Percentiles rank a stretch among this genome's conserved stretches.
These are phyloP conservation scores for Ramularia collo-cygni DNA, from an alignment of 2,329 filamentous ascomycete genomes.

Conservation along the genomic window DNA sequence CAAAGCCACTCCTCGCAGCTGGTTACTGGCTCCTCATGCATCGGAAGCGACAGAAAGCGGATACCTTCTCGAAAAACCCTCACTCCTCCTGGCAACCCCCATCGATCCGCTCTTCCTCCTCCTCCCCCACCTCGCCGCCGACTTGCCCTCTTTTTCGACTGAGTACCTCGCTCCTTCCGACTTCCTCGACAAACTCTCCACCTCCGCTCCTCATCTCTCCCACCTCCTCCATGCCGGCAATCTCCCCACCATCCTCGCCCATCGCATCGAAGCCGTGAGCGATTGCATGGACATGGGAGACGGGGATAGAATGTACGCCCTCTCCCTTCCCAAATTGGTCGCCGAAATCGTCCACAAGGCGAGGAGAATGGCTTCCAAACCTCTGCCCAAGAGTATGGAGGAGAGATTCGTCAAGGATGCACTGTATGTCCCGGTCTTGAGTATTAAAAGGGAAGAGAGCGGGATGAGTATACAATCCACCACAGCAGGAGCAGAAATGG, in stretches of 20 bases:
- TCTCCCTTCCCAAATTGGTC: constrained; percentile 66
- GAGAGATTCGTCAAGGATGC: constrained; percentile 71
- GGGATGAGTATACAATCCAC: constrained; percentile 25
- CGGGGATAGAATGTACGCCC: constrained; percentile 73
- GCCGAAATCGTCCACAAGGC: constrained; percentile 64
- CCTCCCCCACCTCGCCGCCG: constrained; percentile 57
- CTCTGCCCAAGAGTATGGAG: constrained; percentile 74
- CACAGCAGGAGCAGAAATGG: constrained; percentile 16
- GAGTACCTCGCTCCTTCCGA: constrained; percentile 60
- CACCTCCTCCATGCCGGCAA: constrained; percentile 42
- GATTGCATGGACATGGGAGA: constrained; percentile 75
- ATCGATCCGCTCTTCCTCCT: constrained; percentile 81
- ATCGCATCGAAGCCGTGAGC: constrained; percentile 63
- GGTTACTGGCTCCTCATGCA: constrained; percentile 41
- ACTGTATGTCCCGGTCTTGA: constrained; percentile 68
- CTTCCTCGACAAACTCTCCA: constrained; percentile 57
- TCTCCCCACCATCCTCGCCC: constrained; percentile 39
- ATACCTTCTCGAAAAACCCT: constrained; percentile 58
- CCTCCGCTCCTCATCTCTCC: constrained; percentile 51
- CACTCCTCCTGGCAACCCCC: constrained; percentile 76
- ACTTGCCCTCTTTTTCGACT: constrained; percentile 8
- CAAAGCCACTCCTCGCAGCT: constrained; percentile 45
- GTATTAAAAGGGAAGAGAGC: constrained; percentile 55
- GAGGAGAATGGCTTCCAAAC: constrained; percentile 52
- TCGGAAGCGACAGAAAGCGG: constrained; percentile 27